phyloP scores from a whole-genome alignment of 202 grass and related monocot species.

The Carex arenaria region DNA sequence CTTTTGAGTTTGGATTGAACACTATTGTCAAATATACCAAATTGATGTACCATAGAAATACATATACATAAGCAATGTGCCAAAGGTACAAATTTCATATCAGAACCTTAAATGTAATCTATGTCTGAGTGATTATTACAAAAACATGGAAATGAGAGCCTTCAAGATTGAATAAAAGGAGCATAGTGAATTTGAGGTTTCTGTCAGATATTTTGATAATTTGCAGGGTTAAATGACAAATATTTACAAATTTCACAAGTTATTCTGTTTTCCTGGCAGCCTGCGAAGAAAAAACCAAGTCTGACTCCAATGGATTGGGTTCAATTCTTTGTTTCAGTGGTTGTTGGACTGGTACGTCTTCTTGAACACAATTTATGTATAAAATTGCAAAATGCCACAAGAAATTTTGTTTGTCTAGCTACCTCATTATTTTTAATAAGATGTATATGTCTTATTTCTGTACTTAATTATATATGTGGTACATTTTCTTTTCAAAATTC shows the following conservation, averaged over 20 bases:
- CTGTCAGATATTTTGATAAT: not conserved
- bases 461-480: not conserved
- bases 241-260: conserved; percentile 7
- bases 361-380: not conserved
- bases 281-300: conserved; percentile 90
- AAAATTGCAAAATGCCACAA: not conserved
- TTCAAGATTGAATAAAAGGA: not conserved
- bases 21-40: not conserved
- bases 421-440: not conserved
- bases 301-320: conserved; percentile 99
- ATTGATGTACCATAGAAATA: not conserved
- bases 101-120: not conserved
- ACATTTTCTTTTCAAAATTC: not conserved
- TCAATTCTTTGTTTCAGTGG: conserved; percentile 88
- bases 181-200: not conserved
- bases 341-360: conserved; percentile 82
- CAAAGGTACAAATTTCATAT: not conserved
- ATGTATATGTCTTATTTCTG: not conserved
- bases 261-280: conserved; percentile 47
- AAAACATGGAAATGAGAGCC: not conserved
- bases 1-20: too few species aligned
- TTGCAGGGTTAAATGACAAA: not conserved
- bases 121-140: not conserved
- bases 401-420: not conserved
- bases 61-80: not conserved